Evolutionary conservation across 2,329 filamentous ascomycete genomes (phyloP).

Genomic region (Sarocladium oryzae): DNA sequence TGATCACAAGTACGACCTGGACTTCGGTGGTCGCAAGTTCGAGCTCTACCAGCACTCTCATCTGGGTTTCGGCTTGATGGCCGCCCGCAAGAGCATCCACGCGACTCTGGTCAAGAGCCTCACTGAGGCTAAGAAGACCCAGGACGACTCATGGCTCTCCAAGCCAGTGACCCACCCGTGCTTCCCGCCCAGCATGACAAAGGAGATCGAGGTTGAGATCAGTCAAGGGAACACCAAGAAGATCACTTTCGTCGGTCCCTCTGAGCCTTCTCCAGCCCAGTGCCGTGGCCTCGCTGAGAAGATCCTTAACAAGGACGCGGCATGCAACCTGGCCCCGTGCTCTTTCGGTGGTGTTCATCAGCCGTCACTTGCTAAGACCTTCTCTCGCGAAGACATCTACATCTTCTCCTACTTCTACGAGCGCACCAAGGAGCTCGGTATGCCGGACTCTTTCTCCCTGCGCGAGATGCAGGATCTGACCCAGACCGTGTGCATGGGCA

Average conservation of each 20-base stretch:
- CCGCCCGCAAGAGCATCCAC: constrained; percentile 83
- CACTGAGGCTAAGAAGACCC: constrained; percentile 50
- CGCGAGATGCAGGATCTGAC: constrained; percentile 84
- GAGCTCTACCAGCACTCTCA: constrained; percentile 97
- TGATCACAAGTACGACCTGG: constrained; percentile 91
- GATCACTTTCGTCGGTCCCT: constrained; percentile 84
- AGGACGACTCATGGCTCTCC: constrained; percentile 58
- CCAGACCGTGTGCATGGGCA: constrained; percentile 75
- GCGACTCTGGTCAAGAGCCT: constrained; percentile 66
- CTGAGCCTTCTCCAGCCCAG: constrained; percentile 68
- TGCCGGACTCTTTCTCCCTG: constrained; percentile 96
- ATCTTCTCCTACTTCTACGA: constrained; percentile 99
- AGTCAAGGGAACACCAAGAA: constrained; percentile 43
- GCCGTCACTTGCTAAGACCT: constrained; percentile 86
- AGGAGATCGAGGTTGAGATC: constrained; percentile 67
- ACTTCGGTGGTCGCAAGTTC: constrained; percentile 86
- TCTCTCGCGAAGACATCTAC: constrained; percentile 84
- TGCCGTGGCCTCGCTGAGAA: constrained; percentile 88
- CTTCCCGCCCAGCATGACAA: constrained; percentile 72
- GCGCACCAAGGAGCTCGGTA: constrained; percentile 85
- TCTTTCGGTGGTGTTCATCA: constrained; percentile 98
- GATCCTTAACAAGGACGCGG: constrained; percentile 79
- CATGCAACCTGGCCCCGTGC: constrained; percentile 81
- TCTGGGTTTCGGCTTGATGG: constrained; percentile 93
- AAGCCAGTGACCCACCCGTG: constrained; percentile 76